Evolutionary conservation across 108 stramenopile species (phyloP).

Genomic region (Cyclostephanos invisitatus): DNA sequence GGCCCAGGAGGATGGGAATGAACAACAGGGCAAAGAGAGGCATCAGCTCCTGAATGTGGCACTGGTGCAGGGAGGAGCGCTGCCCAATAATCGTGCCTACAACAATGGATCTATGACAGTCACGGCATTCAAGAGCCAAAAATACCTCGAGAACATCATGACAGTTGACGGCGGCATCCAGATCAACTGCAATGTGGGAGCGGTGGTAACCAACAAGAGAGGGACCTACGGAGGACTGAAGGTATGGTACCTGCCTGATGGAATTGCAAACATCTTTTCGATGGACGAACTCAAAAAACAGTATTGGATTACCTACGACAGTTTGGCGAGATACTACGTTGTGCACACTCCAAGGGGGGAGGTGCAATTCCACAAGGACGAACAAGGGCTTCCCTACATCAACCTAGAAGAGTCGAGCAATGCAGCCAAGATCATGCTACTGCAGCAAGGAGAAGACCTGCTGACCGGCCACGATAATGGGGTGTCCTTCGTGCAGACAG

Average conservation of each 20-base stretch:
- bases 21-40: too few relatives aligned
- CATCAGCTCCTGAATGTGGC: too few relatives aligned
- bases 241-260: conserved; percentile 19
- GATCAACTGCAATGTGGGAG: conserved; percentile 26
- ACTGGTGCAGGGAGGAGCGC: too few relatives aligned
- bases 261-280: conserved; percentile 35
- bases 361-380: conserved; percentile 9
- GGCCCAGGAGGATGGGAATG: too few relatives aligned
- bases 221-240: conserved; percentile 18
- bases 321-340: background rate
- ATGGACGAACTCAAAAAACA: conserved; percentile 10
- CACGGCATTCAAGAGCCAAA: conserved; percentile 6
- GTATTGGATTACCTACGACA: conserved; percentile 21
- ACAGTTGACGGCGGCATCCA: background rate
- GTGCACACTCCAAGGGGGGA: conserved; percentile 16
- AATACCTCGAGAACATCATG: background rate
- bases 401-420: background rate
- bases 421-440: conserved; percentile 7
- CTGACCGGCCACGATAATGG: background rate
- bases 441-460: background rate
- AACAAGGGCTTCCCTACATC: too few relatives aligned
- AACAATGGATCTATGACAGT: too few relatives aligned
- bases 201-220: background rate
- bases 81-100: conserved; percentile 8
- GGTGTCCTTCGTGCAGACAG: background rate